phyloP scores from a whole-genome alignment of 805 yeast species.

The Millerago galiae region DNA sequence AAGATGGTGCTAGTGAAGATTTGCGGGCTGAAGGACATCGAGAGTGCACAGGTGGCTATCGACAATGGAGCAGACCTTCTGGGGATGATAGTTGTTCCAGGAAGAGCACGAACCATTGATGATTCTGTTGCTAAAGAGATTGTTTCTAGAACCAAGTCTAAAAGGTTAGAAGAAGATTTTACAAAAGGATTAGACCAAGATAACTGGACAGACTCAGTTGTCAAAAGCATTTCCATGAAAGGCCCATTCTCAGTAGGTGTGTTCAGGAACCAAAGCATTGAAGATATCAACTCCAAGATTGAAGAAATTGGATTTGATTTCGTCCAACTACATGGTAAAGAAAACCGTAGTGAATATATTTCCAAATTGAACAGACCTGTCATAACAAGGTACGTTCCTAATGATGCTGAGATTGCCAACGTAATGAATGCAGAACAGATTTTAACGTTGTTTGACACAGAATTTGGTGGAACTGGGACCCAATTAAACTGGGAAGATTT shows the following conservation, averaged over 20 bases:
- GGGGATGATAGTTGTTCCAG: constrained; percentile 87
- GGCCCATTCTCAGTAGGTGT: constrained; percentile 86
- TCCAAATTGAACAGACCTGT: constrained; percentile 45
- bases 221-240: constrained; percentile 21
- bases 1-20: constrained; percentile 62
- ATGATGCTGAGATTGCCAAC: constrained; percentile 35
- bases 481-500: constrained; percentile 65
- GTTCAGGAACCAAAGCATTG: constrained; percentile 72
- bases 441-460: constrained; percentile 74
- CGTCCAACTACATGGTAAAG: constrained; percentile 85
- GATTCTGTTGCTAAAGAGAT: constrained; percentile 40
- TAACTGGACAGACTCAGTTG: constrained; percentile 6
- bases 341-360: constrained; percentile 40
- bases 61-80: constrained; percentile 66
- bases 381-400: constrained; percentile 67
- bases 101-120: constrained; percentile 63
- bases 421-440: constrained; percentile 33
- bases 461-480: constrained; percentile 87
- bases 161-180: constrained; percentile 1
- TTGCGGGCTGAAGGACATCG: constrained; percentile 69
- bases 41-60: constrained; percentile 68
- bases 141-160: constrained; percentile 28
- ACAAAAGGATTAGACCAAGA: neutral
- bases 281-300: constrained; percentile 43
- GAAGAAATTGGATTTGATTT: constrained; percentile 53